Percentiles rank a stretch among this genome's conserved stretches.
phyloP scores from a whole-genome alignment of 768 basidiomycete species.

The Phanerochaete sordida region DNA sequence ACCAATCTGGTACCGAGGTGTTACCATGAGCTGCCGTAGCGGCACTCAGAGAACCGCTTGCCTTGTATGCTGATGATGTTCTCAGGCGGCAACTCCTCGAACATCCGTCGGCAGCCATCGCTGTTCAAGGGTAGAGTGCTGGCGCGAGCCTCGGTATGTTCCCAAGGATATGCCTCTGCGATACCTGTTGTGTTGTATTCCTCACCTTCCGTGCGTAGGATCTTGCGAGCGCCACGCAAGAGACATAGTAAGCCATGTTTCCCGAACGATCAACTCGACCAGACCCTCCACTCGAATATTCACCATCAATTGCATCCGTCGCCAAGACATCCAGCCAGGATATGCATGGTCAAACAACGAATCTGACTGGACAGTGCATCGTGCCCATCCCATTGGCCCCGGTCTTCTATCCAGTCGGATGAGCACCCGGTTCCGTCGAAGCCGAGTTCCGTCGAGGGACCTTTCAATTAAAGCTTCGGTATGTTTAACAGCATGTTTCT shows the following conservation, averaged over 20 bases:
- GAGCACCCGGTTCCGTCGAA: neutral
- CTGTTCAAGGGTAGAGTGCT: neutral
- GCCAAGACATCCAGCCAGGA: neutral
- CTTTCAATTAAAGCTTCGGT: neutral
- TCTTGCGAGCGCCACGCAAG: no score
- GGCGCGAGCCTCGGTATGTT: neutral
- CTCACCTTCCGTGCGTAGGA: no score
- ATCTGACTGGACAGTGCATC: neutral
- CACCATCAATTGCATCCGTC: no score
- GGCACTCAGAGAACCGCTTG: neutral
- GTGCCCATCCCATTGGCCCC: neutral
- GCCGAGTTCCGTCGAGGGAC: neutral
- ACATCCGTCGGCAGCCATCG: neutral
- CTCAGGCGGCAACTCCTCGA: neutral
- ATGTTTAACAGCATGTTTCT: neutral
- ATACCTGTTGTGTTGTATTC: no score
- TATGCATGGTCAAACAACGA: neutral
- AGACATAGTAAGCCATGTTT: no score
- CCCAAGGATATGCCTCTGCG: no score
- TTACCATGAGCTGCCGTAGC: constrained; percentile 12
- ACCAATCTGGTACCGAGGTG: constrained; percentile 31
- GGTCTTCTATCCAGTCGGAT: neutral
- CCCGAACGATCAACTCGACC: no score
- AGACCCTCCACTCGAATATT: no score
- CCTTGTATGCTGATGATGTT: constrained; percentile 1